Base-by-base conservation (phyloP, 2,329 filamentous ascomycete species). In the Colletotrichum tropicicola region DNA sequence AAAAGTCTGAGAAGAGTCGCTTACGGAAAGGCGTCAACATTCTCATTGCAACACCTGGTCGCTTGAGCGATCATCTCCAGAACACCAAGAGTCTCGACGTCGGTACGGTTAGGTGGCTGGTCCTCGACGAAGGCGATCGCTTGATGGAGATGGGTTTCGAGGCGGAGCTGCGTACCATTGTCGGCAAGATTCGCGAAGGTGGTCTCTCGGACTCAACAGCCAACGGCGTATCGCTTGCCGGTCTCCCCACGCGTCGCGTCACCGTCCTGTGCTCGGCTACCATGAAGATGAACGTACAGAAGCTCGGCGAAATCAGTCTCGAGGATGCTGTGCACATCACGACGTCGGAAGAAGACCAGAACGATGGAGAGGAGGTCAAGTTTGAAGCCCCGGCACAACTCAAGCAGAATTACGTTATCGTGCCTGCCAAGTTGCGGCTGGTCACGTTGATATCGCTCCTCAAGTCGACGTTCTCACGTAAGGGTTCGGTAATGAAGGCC, bases 101-200 rank as follows among this genome's bases (percentile, higher is more conserved):
- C 41, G 92, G 92, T 72, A 94, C 91, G 21, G 95, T 98, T 5
- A 86, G 95, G 65, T 99, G 96, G 96, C 81, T 99, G 23, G 90
- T 99, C 2, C 85, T 99, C 6, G 96, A 99, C 72, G 96, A 99
- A 78, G 96, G 96, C 28, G 96, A 99, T 83, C 88, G 96, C n/a
- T 82, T 99, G 75, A 98, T 99, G 95, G 96, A 99, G 74, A 86
- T 98, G 73, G 96, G 96, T 0, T 99, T 99, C 70, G 96, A 98
- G 78, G 90, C 98, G 57, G 95, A 98, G 73, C 88, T 99, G 65
- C 92, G 92, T 73, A 92, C 91, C 66, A 95, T 98, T 68, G 92
- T 99, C 15, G 85, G 88, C 59, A 91, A 91, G 67, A 87, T 98
- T 59, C 90, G 94, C 67, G 80, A 89, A 45, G 85, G 91, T 59